Evolutionary conservation across 768 basidiomycete species (phyloP).

Genomic region (Lactarius tabidus): DNA sequence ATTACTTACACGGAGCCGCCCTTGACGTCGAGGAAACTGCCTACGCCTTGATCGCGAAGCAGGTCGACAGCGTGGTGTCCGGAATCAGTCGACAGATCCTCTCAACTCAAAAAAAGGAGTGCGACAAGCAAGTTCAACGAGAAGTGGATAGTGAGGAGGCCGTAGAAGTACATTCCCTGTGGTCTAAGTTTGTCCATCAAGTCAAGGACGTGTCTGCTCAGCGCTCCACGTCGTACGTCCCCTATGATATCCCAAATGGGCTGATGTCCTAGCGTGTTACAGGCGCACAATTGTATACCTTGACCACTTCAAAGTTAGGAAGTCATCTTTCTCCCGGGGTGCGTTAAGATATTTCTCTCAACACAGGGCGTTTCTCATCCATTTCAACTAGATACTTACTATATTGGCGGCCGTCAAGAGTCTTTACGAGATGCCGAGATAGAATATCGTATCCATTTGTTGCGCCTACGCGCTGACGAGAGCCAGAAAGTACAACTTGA

Average conservation of each 20-base stretch:
- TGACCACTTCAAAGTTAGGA: neutral
- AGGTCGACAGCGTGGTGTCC: neutral
- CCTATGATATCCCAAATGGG: neutral
- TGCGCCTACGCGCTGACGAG: slow-evolving; percentile 5
- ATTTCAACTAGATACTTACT: neutral
- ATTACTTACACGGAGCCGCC: neutral
- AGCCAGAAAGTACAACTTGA: slow-evolving; percentile 12
- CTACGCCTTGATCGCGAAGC: neutral
- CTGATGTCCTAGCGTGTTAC: neutral
- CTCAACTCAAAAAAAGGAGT: slow-evolving; percentile 2
- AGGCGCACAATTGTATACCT: neutral
- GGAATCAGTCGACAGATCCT: neutral
- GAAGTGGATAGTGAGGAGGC: neutral
- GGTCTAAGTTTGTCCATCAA: neutral
- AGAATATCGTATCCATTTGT: neutral
- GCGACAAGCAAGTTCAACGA: slow-evolving; percentile 1
- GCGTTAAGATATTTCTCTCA: neutral
- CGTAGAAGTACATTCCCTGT: neutral
- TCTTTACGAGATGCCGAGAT: neutral
- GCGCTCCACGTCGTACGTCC: neutral
- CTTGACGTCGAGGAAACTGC: neutral
- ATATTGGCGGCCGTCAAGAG: neutral
- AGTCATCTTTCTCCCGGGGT: neutral
- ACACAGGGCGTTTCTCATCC: neutral
- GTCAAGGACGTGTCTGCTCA: neutral